phyloP scores from a whole-genome alignment of 2,329 filamentous ascomycete genomes.

The Fusarium nurragi region DNA sequence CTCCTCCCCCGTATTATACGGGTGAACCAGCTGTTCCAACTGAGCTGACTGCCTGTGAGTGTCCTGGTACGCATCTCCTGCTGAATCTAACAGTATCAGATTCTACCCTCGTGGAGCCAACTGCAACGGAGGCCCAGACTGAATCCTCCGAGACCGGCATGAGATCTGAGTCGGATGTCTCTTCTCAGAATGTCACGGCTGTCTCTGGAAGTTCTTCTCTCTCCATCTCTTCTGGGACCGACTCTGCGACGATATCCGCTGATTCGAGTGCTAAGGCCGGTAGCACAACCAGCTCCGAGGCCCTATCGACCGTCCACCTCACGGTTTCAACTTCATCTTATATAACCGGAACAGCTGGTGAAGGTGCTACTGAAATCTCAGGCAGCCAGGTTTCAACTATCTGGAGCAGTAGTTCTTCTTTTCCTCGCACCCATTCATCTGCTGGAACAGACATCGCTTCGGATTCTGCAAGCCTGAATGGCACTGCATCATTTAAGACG shows the following conservation, averaged over 20 bases:
- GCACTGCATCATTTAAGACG: background rate
- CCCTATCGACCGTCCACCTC: constrained; percentile 1
- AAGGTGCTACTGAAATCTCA: background rate
- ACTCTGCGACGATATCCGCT: constrained; percentile 12
- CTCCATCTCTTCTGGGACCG: constrained; percentile 3
- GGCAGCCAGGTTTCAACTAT: background rate
- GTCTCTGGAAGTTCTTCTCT: background rate
- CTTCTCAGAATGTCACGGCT: background rate
- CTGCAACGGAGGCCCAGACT: background rate
- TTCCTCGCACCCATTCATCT: background rate
- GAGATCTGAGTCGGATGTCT: background rate
- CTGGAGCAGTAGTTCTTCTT: background rate
- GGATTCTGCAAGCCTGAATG: background rate
- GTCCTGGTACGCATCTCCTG: too few relatives aligned
- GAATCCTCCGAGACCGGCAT: background rate
- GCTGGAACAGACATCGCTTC: background rate
- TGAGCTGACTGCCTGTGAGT: constrained; percentile 25
- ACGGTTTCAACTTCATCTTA: constrained; percentile 5
- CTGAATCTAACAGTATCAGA: constrained; percentile 26
- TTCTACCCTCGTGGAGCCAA: background rate
- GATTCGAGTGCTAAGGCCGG: constrained; percentile 35
- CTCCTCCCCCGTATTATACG: constrained; percentile 41
- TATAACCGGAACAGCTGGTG: background rate
- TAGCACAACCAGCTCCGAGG: constrained; percentile 19
- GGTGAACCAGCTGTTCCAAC: constrained; percentile 1